Base-by-base conservation (phyloP, 148 eudicot genomes). In the Rhododendron mucronatum region DNA sequence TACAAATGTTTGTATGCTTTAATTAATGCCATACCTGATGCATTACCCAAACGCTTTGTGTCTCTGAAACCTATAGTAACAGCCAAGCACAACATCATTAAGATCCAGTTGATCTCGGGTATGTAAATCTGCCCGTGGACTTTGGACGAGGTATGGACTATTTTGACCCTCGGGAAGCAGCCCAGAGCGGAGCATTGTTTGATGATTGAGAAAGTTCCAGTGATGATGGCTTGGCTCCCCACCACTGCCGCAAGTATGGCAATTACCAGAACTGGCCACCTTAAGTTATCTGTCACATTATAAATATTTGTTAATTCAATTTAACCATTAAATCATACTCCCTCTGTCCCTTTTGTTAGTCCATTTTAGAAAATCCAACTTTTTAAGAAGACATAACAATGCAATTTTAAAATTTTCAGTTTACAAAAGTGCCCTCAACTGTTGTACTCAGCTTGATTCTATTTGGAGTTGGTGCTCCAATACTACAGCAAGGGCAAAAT, bases 221-320 rank as follows among this genome's bases (percentile, higher is more conserved):
- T 97, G 80, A 97, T 97, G 85, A 95, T 93, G 53, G 99, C 99
- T 91, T 95, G 98, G 91, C 99, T 93, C 85, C 98, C 99, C 37
- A 95, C 98, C 20, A 97, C 98, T 35, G 99, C 99, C 35, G 99
- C 99, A 59, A 95, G 93, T 87, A 97, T 92, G 51, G 99, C 99
- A 69, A 97, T 93, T 85, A 88, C 95, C 76, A 95, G 87, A 78
- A 97, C 95, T 1, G 99, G 99, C 98, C 96, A 95, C 88, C 99
- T 94, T 78, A 97, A 86, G 81, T 75, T 91, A 86, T 94, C 99
- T 97, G 94, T 83, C 61, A 88, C 65, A 55, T 28, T 33, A 57
- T 44, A 16, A 30, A 45, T 74, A 65, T 33, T 73, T 73, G 35
- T 76, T 55, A 55, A 59, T 37, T 23, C 20, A 76, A 55, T 21